phyloP scores from a whole-genome alignment of 306 rosid genomes.

The Rosa rugosa region DNA sequence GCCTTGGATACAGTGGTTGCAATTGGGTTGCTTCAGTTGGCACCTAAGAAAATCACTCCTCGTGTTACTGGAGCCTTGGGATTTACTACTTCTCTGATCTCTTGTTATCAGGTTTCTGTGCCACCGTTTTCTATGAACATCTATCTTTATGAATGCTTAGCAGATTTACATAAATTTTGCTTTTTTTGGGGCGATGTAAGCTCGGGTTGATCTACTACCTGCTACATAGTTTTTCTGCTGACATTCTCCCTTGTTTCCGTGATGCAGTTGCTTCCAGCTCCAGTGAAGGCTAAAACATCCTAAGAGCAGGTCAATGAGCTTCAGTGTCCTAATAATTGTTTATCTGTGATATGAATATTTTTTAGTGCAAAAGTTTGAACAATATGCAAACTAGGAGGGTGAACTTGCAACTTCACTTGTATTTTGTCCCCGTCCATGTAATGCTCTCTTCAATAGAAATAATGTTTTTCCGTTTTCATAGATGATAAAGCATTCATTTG shows the following conservation, averaged over 20 bases:
- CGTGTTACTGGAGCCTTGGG: slow-evolving; percentile 95
- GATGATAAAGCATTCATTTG: background rate
- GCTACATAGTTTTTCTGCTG: slow-evolving; percentile 11
- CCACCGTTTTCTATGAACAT: background rate
- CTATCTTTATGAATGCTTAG: background rate
- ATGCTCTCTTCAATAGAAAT: slow-evolving; percentile 29
- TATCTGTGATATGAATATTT: slow-evolving; percentile 29
- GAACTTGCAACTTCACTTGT: slow-evolving; percentile 2
- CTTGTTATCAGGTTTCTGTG: slow-evolving; percentile 84
- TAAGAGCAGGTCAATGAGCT: slow-evolving; percentile 36
- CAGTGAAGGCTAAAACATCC: slow-evolving; percentile 61
- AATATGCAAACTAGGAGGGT: slow-evolving; percentile 27
- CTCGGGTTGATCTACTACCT: background rate
- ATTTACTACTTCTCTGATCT: slow-evolving; percentile 77
- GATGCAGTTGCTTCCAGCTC: slow-evolving; percentile 84
- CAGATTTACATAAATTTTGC: background rate
- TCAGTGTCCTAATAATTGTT: slow-evolving; percentile 42
- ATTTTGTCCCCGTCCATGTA: background rate
- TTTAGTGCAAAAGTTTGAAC: slow-evolving; percentile 38
- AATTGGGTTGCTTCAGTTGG: slow-evolving; percentile 85
- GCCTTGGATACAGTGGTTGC: slow-evolving; percentile 82
- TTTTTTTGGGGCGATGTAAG: background rate
- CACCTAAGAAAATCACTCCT: slow-evolving; percentile 81
- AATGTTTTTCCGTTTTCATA: slow-evolving; percentile 3
- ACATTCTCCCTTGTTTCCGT: slow-evolving; percentile 28